These are phyloP conservation scores for Ascomycota sp. DNA, from an alignment of 2,329 filamentous ascomycete species.

Conservation along the genomic window DNA sequence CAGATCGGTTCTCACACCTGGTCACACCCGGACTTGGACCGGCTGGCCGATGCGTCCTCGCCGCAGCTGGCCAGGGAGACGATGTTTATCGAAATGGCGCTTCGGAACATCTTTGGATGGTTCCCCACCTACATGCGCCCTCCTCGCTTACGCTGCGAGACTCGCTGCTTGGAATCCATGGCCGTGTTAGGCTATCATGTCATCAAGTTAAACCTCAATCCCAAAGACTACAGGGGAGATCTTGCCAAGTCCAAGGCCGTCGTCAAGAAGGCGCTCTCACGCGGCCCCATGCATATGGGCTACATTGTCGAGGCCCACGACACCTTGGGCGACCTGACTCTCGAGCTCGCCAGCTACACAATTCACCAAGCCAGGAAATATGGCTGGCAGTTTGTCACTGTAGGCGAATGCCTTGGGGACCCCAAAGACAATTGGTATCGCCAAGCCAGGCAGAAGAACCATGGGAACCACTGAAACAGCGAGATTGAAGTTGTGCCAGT, in stretches of 20 bases:
- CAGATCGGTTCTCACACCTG: conserved; percentile 26
- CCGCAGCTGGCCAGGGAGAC: conserved; percentile 18
- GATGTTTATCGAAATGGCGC: conserved; percentile 21
- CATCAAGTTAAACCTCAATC: conserved; percentile 37
- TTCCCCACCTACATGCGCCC: conserved; percentile 23
- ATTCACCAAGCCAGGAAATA: conserved; percentile 16
- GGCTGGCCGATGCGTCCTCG: conserved; percentile 7
- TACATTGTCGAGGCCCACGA: neutral
- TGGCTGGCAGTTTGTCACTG: conserved; percentile 27
- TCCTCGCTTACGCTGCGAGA: conserved; percentile 22
- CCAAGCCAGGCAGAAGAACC: conserved; percentile 4
- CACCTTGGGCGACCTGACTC: neutral
- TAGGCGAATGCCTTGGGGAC: conserved; percentile 37
- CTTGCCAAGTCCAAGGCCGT: neutral
- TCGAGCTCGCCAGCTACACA: conserved; percentile 16
- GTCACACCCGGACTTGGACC: conserved; percentile 23
- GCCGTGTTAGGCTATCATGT: conserved; percentile 30
- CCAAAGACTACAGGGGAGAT: conserved; percentile 36
- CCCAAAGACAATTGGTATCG: conserved; percentile 32
- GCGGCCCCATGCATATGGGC: neutral
- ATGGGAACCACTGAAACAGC: too few species aligned
- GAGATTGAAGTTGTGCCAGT: too few species aligned
- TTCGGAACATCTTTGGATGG: conserved; percentile 20
- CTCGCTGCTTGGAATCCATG: conserved; percentile 16
- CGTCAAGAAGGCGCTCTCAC: neutral